Evolutionary conservation across 1,139 yeast genomes (phyloP), one percentile per base, ranked within the genome.

Genomic region (Zhuliangozyma parablackwelliae): DNA sequence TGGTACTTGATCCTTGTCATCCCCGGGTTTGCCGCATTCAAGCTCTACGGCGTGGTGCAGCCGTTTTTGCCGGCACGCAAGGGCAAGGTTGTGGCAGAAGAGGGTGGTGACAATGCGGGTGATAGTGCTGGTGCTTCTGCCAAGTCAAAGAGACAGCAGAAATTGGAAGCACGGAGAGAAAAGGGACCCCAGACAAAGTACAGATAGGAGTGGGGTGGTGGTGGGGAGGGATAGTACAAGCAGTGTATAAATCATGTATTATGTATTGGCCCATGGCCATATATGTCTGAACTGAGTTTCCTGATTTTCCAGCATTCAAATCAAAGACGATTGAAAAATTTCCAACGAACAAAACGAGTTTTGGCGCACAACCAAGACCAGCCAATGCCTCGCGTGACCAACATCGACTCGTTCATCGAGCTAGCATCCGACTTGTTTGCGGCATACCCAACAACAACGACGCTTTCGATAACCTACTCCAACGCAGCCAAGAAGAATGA

Each of bases 11-110:
- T 71, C 48, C 39, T 63, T 9, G 57, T 58, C 4, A 59, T 69
- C 32, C 75, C 75, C n/a, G 70, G 64, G 0, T 84, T 67, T 57
- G 84, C 82, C 0, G 56, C 54, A 5, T 82, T 74, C 59, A 82
- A 80, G 56, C 50, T 78, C 8, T 69, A 42, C 39, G 54, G 52
- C 11, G 37, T 54, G 25, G 51, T 52, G 16, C 38, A 50, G 33
- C 59, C 59, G 25, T 57, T 53, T 34, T 47, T 55, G 30, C 37
- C 44, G 10, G 43, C 50, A 21, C 41, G 40, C 7, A 44, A 43
- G 7, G 46, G 39, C 12, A 44, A 35, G 33, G 41, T 28, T 36
- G 46, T 6, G n/a, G 27, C 10, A 7, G 11, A 37, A 16, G 43
- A 35, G 4, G 38, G 47, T 10, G 49, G 12, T 23, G 31, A 35